Percentiles rank a stretch among this genome's conserved stretches.
These are phyloP conservation scores for Stygiomarasmius scandens DNA, from an alignment of 1,284 basidiomycete species.

Conservation along the genomic window DNA sequence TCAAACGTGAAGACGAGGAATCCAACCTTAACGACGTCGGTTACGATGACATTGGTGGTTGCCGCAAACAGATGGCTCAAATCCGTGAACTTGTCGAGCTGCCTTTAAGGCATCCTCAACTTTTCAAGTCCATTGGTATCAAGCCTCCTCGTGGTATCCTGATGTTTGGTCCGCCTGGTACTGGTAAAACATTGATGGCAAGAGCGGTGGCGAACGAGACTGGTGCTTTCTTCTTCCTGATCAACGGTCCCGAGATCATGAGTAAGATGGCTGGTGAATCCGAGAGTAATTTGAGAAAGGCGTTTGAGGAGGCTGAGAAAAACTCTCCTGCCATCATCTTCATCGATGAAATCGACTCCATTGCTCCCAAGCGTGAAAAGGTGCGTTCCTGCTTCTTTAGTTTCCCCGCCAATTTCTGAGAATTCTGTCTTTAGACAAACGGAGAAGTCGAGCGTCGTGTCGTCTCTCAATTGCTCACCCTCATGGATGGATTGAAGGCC, in stretches of 20 bases:
- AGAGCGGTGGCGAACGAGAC: slow-evolving; percentile 99
- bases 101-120: slow-evolving; percentile 95
- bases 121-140: slow-evolving; percentile 99
- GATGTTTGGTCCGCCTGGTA: slow-evolving; percentile 96
- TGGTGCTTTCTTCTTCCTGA: slow-evolving; percentile 99
- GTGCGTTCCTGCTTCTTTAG: slow-evolving; percentile 35
- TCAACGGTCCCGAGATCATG: slow-evolving; percentile 99
- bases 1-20: slow-evolving; percentile 99
- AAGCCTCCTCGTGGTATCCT: slow-evolving; percentile 98
- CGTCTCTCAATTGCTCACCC: slow-evolving; percentile 95
- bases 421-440: slow-evolving; percentile 70
- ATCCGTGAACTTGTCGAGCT: slow-evolving; percentile 99
- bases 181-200: slow-evolving; percentile 98
- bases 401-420: slow-evolving; percentile 1
- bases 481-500: slow-evolving; percentile 99
- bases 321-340: slow-evolving; percentile 99
- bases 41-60: slow-evolving; percentile 99
- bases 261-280: slow-evolving; percentile 99
- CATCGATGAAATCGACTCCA: slow-evolving; percentile 99
- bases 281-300: slow-evolving; percentile 96
- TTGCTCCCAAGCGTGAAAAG: slow-evolving; percentile 99
- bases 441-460: slow-evolving; percentile 99
- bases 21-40: slow-evolving; percentile 96
- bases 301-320: slow-evolving; percentile 99
- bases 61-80: slow-evolving; percentile 99